Evolutionary conservation across 441 rosid genomes (phyloP).

Genomic region (Arabidopsis lyrata): DNA sequence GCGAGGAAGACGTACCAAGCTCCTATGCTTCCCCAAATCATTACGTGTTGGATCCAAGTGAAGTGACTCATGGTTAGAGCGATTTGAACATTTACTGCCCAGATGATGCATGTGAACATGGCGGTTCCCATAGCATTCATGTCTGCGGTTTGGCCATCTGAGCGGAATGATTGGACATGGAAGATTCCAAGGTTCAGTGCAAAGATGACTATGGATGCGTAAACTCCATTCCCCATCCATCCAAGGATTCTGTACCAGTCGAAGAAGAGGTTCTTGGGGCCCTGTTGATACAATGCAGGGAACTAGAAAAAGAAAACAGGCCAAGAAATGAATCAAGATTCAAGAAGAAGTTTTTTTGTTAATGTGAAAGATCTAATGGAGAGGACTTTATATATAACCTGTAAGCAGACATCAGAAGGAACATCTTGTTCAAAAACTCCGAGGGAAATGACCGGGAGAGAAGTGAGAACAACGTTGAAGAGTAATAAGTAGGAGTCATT

Average conservation of each 20-base stretch:
- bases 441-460: slow-evolving; percentile 90
- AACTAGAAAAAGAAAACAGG: slow-evolving; percentile 62
- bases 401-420: slow-evolving; percentile 90
- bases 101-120: slow-evolving; percentile 94
- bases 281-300: slow-evolving; percentile 98
- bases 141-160: slow-evolving; percentile 89
- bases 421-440: slow-evolving; percentile 99
- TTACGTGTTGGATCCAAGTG: slow-evolving; percentile 96
- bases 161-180: slow-evolving; percentile 75
- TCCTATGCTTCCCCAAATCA: slow-evolving; percentile 89
- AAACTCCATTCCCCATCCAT: slow-evolving; percentile 93
- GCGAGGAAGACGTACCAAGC: slow-evolving; percentile 83
- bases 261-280: slow-evolving; percentile 87
- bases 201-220: slow-evolving; percentile 77
- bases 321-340: slow-evolving; percentile 15
- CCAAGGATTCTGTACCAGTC: slow-evolving; percentile 93
- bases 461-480: slow-evolving; percentile 93
- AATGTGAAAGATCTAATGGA: slow-evolving; percentile 5
- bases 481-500: slow-evolving; percentile 90
- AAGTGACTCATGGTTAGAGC: slow-evolving; percentile 96
- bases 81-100: slow-evolving; percentile 92
- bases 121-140: slow-evolving; percentile 85
- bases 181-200: slow-evolving; percentile 72
- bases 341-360: background rate
- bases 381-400: slow-evolving; percentile 56